phyloP scores from a whole-genome alignment of 371 early-diverging fungal species.

The Mucor racemosus region DNA sequence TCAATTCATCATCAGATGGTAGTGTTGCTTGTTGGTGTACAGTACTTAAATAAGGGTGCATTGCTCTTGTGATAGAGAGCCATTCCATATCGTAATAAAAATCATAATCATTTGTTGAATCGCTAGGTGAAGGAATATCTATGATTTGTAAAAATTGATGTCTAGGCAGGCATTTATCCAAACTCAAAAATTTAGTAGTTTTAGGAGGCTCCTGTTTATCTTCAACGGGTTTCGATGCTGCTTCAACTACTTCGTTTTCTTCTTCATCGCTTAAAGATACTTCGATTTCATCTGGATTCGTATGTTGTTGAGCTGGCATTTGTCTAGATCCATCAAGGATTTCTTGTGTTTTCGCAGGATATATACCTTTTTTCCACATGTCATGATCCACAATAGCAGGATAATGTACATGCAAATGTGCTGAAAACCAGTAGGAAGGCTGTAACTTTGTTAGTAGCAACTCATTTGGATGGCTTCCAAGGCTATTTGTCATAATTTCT shows the following conservation, averaged over 20 bases:
- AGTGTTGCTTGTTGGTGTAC: constrained; percentile 40
- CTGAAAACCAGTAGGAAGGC: constrained; percentile 93
- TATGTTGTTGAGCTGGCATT: neutral
- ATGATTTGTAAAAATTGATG: constrained; percentile 64
- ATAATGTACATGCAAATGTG: constrained; percentile 92
- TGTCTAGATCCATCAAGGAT: constrained; percentile 5
- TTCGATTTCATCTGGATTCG: constrained; percentile 70
- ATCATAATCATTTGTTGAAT: constrained; percentile 20
- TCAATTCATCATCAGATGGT: constrained; percentile 51
- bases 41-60: constrained; percentile 57
- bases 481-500: constrained; percentile 71
- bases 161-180: constrained; percentile 72
- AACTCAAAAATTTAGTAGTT: constrained; percentile 62
- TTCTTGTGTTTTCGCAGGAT: constrained; percentile 11
- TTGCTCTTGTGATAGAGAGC: constrained; percentile 78
- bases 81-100: constrained; percentile 85
- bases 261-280: constrained; percentile 20
- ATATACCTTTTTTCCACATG: constrained; percentile 25
- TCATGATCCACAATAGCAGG: constrained; percentile 72
- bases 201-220: constrained; percentile 10
- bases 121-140: constrained; percentile 56
- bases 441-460: constrained; percentile 70
- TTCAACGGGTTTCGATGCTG: neutral
- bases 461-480: constrained; percentile 80
- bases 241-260: neutral